Evolutionary conservation across 805 yeast species (phyloP), one percentile per base, ranked within the genome.

Genomic region (Yarrowia sp.): DNA sequence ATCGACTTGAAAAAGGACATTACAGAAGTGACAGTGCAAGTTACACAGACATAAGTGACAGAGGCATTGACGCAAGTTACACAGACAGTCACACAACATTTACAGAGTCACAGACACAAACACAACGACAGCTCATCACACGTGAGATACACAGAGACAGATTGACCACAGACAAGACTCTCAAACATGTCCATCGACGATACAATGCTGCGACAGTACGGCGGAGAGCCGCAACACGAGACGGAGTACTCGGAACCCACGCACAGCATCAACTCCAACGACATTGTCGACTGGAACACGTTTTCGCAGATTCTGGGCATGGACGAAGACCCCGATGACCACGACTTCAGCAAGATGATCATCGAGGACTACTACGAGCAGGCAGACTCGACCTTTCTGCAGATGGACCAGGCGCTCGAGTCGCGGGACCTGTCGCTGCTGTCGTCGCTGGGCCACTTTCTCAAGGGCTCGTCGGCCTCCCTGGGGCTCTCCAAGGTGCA

Each of bases 391-490:
- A 93, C 96, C 0, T 89, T 92, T 71, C 78, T 76, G 40, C 85
- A 89, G 67, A 89, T 95, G 73, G 87, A 86, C 65, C 76, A 76
- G 8, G 82, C 84, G n/a, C 72, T 89, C 35, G 71, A 65, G 7
- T 72, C 71, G 22, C 68, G 67, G 28, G 75, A 78, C 69, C 79
- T 92, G 66, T 81, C 78, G 41, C 80, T 85, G 67, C 77, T 95
- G 65, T 87, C 92, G 21, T 80, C 85, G 14, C 78, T 89, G 70
- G 99, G 99, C 14, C 99, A 95, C 74, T 95, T 90, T 73, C 80
- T 95, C 65, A 95, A 95, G 74, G 99, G 99, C 51, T 88, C 96
- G 12, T 96, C 98, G 1, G 96, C 98, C 1, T 93, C 97, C 0
- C 79, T 95, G 66, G 99, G 99, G 2, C 80, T 95, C 65, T 84